phyloP scores from a whole-genome alignment of 169 alveolate species.

The Ichthyophthirius multifiliis region DNA sequence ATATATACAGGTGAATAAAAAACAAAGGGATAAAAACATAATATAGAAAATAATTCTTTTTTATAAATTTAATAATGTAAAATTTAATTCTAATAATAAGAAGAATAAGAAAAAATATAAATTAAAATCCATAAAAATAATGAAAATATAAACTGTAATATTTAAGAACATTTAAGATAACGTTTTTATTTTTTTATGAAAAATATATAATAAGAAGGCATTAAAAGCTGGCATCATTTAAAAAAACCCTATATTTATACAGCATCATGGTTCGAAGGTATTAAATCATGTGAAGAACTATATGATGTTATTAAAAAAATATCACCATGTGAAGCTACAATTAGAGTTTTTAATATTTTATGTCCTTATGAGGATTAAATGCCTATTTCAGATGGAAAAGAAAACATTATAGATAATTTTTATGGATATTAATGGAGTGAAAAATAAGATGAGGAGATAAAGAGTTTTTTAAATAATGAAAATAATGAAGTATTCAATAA shows the following conservation, averaged over 20 bases:
- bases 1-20: slow-evolving; percentile 53
- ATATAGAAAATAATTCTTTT: too few species aligned
- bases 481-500: not conserved
- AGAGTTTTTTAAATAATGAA: not conserved
- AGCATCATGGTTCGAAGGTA: slow-evolving; percentile 81
- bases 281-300: slow-evolving; percentile 62
- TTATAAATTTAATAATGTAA: too few species aligned
- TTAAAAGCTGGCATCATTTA: slow-evolving; percentile 64
- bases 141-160: too few species aligned
- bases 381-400: slow-evolving; percentile 49
- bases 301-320: slow-evolving; percentile 45
- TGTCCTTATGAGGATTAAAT: slow-evolving; percentile 58
- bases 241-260: slow-evolving; percentile 68
- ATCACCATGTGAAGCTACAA: slow-evolving; percentile 50
- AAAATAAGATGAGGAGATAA: not conserved
- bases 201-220: slow-evolving; percentile 68
- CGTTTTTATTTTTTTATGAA: slow-evolving; percentile 48
- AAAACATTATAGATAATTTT: slow-evolving; percentile 48
- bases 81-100: too few species aligned
- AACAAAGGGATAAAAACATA: too few species aligned
- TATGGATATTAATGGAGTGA: slow-evolving; percentile 42
- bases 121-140: too few species aligned
- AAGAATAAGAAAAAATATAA: too few species aligned
- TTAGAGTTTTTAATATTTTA: slow-evolving; percentile 53
- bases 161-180: too few species aligned